These are phyloP conservation scores for Myochromella boudieri DNA, from an alignment of 768 basidiomycete species.

Conservation along the genomic window DNA sequence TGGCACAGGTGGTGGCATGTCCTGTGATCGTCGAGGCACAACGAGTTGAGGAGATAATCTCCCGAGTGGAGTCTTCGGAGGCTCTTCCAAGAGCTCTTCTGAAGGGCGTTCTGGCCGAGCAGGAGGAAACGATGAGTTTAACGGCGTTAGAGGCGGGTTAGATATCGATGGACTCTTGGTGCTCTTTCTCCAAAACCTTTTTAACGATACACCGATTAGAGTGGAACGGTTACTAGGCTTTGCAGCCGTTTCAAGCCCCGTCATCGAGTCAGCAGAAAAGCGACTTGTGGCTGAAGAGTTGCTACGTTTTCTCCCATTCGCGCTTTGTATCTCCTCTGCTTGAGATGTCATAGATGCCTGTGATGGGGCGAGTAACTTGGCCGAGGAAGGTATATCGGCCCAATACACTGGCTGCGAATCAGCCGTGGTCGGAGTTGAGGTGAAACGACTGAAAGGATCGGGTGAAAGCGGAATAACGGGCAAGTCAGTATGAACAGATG, in stretches of 20 bases:
- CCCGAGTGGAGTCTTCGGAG: constrained; percentile 29
- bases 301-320: constrained; percentile 22
- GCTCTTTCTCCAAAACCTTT: constrained; percentile 78
- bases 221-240: constrained; percentile 43
- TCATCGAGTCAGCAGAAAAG: constrained; percentile 75
- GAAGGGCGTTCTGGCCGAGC: constrained; percentile 38
- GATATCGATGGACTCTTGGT: constrained; percentile 45
- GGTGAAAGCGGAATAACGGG: constrained; percentile 82
- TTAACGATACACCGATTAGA: constrained; percentile 70
- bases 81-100: constrained; percentile 34
- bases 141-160: constrained; percentile 49
- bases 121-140: constrained; percentile 21
- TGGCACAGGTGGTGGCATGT: constrained; percentile 19
- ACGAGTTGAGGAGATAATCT: constrained; percentile 25
- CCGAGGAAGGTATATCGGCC: constrained; percentile 35
- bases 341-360: too few species aligned
- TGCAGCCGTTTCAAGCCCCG: constrained; percentile 31
- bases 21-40: constrained; percentile 23
- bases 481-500: constrained; percentile 34
- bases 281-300: constrained; percentile 47
- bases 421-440: constrained; percentile 42
- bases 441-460: constrained; percentile 76
- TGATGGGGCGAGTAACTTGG: too few species aligned
- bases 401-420: constrained; percentile 37
- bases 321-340: neutral